These are phyloP conservation scores for Vitis rupestris DNA, from an alignment of 164 flowering plant genomes.

Conservation along the genomic window DNA sequence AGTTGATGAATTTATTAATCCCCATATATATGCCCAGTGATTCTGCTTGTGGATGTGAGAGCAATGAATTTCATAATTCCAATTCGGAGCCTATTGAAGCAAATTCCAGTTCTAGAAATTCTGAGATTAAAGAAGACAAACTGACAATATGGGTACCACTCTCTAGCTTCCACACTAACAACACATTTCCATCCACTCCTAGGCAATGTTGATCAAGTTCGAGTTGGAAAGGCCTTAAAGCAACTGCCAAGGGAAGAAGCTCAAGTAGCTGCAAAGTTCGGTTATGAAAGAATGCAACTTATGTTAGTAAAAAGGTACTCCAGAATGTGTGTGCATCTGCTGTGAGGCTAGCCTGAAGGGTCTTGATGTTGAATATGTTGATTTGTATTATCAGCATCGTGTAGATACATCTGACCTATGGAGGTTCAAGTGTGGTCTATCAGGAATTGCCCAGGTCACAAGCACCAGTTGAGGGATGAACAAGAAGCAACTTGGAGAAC, in stretches of 20 bases:
- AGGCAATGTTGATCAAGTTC: constrained; percentile 43
- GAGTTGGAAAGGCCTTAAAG: constrained; percentile 46
- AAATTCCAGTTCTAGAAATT: constrained; percentile 18
- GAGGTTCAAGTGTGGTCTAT: not conserved
- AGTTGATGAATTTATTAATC: constrained; percentile 39
- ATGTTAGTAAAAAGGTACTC: constrained; percentile 15
- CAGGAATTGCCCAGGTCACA: no score
- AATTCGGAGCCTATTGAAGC: constrained; percentile 16
- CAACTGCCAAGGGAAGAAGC: constrained; percentile 19
- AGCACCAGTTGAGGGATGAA: no score
- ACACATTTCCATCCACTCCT: no score
- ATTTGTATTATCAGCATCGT: constrained; percentile 25
- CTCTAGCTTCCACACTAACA: no score
- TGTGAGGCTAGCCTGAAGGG: constrained; percentile 26
- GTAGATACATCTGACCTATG: constrained; percentile 17
- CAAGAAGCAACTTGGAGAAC: no score
- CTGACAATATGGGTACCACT: not conserved
- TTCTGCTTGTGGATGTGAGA: constrained; percentile 27
- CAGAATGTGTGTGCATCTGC: constrained; percentile 11
- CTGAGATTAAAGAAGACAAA: constrained; percentile 21
- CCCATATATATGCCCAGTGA: constrained; percentile 19
- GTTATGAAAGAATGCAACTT: not conserved
- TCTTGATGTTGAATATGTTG: constrained; percentile 23
- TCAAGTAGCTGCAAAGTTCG: constrained; percentile 28
- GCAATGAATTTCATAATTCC: constrained; percentile 17